phyloP scores from a whole-genome alignment of 345 rosid species.

The Erysimum cheiranthoides region DNA sequence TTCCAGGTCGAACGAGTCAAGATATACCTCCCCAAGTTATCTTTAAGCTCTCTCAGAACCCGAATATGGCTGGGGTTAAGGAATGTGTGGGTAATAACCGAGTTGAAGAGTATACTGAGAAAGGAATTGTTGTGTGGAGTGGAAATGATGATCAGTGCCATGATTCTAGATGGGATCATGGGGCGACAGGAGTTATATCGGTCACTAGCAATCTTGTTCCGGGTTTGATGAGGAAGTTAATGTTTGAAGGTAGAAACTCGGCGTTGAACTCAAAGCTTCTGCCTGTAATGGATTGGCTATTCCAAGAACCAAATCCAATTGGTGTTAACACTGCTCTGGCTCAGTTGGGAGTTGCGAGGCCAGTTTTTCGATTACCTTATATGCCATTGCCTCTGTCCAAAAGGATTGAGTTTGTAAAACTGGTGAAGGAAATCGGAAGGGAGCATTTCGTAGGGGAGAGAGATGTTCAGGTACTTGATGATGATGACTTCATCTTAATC shows the following conservation, averaged over 20 bases:
- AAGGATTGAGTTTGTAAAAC: conserved; percentile 71
- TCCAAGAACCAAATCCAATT: conserved; percentile 79
- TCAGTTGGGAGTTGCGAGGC: conserved; percentile 82
- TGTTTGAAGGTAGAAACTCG: conserved; percentile 70
- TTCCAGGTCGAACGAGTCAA: conserved; percentile 82
- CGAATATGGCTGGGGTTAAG: conserved; percentile 76
- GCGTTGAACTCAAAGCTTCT: conserved; percentile 64
- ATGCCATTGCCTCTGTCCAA: conserved; percentile 69
- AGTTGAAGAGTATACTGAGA: conserved; percentile 61
- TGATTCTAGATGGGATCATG: conserved; percentile 79
- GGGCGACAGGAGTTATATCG: conserved; percentile 79
- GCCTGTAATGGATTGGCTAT: conserved; percentile 82
- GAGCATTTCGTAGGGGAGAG: conserved; percentile 77
- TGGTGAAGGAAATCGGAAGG: conserved; percentile 73
- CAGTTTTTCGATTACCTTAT: conserved; percentile 81
- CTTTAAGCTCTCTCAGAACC: conserved; percentile 58
- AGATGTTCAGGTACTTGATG: conserved; percentile 77
- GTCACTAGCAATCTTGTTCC: conserved; percentile 83
- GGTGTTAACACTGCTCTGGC: conserved; percentile 91
- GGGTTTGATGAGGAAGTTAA: conserved; percentile 61
- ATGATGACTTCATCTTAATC: conserved; percentile 70
- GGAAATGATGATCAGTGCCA: conserved; percentile 91
- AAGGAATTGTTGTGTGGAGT: conserved; percentile 82
- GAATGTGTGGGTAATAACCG: conserved; percentile 80
- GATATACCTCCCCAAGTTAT: conserved; percentile 75